phyloP scores from a whole-genome alignment of 2,329 filamentous ascomycete species.

The Biscogniauxia mediterranea region DNA sequence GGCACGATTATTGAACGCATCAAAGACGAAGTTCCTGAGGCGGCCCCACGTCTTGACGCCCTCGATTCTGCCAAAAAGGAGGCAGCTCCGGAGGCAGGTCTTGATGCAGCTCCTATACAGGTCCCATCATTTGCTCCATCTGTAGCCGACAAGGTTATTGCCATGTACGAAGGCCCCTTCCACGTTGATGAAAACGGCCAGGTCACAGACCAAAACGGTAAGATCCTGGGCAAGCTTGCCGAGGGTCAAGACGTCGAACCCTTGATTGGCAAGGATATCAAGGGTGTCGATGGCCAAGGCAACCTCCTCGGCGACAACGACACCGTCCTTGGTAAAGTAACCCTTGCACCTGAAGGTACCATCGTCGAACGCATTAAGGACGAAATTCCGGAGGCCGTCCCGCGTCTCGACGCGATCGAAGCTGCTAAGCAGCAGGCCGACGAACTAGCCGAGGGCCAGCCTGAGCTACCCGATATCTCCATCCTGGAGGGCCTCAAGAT shows the following conservation, averaged over 20 bases:
- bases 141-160: conserved; percentile 33
- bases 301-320: conserved; percentile 65
- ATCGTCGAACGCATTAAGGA: conserved; percentile 37
- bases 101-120: conserved; percentile 23
- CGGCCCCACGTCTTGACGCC: conserved; percentile 31
- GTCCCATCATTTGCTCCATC: conserved; percentile 33
- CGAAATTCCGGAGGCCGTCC: conserved; percentile 30
- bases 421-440: conserved; percentile 26
- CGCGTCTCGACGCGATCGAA: conserved; percentile 35
- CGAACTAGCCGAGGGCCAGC: neutral
- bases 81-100: too few relatives aligned
- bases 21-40: conserved; percentile 32
- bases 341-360: conserved; percentile 45
- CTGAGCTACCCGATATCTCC: conserved; percentile 26
- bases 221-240: conserved; percentile 33
- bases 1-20: conserved; percentile 37
- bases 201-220: conserved; percentile 47
- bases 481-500: conserved; percentile 42
- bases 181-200: conserved; percentile 47
- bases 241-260: conserved; percentile 30
- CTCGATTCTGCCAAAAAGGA: conserved; percentile 33
- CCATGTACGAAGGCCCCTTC: conserved; percentile 36
- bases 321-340: conserved; percentile 61
- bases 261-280: conserved; percentile 58
- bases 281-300: conserved; percentile 65